Conservation (phyloP, 805 yeast species). For the Dipodascopsis tothii region DNA sequence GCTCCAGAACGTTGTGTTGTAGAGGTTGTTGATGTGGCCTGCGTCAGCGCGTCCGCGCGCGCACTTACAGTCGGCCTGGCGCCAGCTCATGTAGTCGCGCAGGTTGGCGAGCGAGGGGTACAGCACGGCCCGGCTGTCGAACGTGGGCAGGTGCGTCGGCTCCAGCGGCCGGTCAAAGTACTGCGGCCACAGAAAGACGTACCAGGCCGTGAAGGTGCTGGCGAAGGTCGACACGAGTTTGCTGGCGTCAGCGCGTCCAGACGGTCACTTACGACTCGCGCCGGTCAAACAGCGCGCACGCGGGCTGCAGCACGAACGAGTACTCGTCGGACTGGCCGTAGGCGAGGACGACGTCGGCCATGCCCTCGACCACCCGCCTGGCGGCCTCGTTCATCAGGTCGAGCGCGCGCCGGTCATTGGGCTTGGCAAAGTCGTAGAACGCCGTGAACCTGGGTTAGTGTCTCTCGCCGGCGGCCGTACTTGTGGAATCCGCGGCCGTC, state of each 20-base stretch:
- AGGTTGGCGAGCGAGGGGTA: conserved; percentile 61
- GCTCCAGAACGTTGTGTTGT: conserved; percentile 89
- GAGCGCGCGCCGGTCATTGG: conserved; percentile 76
- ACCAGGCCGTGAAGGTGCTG: conserved; percentile 70
- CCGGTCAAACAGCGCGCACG: conserved; percentile 68
- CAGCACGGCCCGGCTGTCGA: conserved; percentile 83
- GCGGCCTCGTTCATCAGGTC: conserved; percentile 80
- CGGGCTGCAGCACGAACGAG: conserved; percentile 62
- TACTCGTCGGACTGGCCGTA: conserved; percentile 96
- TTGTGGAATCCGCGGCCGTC: conserved; percentile 94
- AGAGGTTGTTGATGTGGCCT: conserved; percentile 79
- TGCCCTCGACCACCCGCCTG: conserved; percentile 47
- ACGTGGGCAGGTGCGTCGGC: conserved; percentile 61
- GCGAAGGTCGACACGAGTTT: conserved; percentile 78
- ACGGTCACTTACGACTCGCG: conserved; percentile 43
- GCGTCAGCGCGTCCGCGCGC: not conserved
- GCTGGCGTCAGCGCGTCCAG: conserved; percentile 26
- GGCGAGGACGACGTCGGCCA: conserved; percentile 70
- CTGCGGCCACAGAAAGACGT: conserved; percentile 58
- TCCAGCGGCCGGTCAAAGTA: conserved; percentile 46
- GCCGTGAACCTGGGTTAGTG: conserved; percentile 45
- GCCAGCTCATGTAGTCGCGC: conserved; percentile 84
- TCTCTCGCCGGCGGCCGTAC: conserved; percentile 9
- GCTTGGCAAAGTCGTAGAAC: conserved; percentile 69
- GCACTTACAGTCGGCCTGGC: conserved; percentile 70